Base-by-base conservation (phyloP, 139 green algal genomes). In the Ulvella scutata region DNA sequence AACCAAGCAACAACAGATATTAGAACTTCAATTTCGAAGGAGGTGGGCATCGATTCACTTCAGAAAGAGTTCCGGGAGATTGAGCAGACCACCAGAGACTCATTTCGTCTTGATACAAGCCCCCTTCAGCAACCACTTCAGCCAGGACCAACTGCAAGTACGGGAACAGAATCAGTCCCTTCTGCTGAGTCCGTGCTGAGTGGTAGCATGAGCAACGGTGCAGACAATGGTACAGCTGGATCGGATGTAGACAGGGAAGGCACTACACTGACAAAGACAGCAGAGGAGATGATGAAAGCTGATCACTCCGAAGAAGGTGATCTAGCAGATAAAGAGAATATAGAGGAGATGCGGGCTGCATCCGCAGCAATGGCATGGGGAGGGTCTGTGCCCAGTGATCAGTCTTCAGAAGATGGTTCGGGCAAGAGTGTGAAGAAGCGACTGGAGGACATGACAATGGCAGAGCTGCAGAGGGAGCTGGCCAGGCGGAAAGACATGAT, bases 11-110 rank as follows among this genome's bases (percentile, higher is more conserved):
- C 87, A 0, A 82, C 81, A 43, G 95, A 99, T 38, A 87, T 99
- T 20, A 91, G 91, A 75, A 88, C 75, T 38, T 96, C 93, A 2
- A 62, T 99, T 44, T 88, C 98, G 44, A 79, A 96, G 61, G 91
- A 98, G 82, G 92, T 99, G 67, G 94, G 94, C 0, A 76, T 98
- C 10, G 90, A 98, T 43, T 93, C 98, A 51, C 85, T 98, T 60
- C 79, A 85, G 38, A 61, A 90, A 1, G 90, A 90, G 43, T 74
- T 89, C 37, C 40, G 51, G 4, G 83, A 67, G 33, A 67, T 67
- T 31, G 7, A 10, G 9, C 51, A 67, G 51, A 67, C 51, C 7
- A 67, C 51, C 9, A n/a, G 51, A 10, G 51, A 67, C 20, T 67
- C 51, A 6, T 67, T 67, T 6, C 33, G n/a, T 23, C 17, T 67